Evolutionary conservation across 345 rosid species (phyloP).

Genomic region (Turnera subulata): DNA sequence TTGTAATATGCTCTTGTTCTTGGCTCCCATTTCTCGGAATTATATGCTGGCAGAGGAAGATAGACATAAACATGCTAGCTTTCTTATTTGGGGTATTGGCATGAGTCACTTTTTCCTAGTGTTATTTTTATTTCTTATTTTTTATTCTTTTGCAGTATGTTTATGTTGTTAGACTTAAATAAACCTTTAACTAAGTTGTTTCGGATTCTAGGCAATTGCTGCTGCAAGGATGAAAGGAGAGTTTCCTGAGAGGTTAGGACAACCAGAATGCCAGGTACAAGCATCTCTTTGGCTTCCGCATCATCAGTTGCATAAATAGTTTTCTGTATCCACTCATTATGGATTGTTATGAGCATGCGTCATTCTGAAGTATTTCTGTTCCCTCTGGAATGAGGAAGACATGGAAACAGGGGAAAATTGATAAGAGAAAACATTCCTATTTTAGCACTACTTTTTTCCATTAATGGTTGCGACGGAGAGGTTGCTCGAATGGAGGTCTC

Average conservation of each 20-base stretch:
- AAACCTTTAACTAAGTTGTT: conserved; percentile 11
- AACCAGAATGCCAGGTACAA: conserved; percentile 95
- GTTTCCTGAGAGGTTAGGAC: conserved; percentile 91
- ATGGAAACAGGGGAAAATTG: too few relatives aligned
- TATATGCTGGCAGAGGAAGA: background rate
- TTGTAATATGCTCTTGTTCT: background rate
- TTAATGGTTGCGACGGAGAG: too few relatives aligned
- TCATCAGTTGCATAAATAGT: background rate
- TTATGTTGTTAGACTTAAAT: background rate
- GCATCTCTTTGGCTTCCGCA: conserved; percentile 2
- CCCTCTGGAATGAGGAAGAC: too few relatives aligned
- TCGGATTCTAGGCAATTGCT: conserved; percentile 73
- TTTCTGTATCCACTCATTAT: background rate
- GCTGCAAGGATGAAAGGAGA: conserved; percentile 93
- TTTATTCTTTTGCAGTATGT: too few relatives aligned
- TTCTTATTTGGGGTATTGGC: background rate
- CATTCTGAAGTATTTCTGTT: too few relatives aligned
- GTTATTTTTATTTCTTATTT: too few relatives aligned
- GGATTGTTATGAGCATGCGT: too few relatives aligned
- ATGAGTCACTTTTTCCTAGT: background rate
- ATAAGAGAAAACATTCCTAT: too few relatives aligned
- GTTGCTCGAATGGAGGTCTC: too few relatives aligned
- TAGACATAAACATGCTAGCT: background rate
- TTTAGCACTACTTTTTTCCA: too few relatives aligned
- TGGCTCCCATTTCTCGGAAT: background rate